Conservation (phyloP, 2,329 filamentous ascomycete genomes). For the Ophioceras dolichostomum region DNA sequence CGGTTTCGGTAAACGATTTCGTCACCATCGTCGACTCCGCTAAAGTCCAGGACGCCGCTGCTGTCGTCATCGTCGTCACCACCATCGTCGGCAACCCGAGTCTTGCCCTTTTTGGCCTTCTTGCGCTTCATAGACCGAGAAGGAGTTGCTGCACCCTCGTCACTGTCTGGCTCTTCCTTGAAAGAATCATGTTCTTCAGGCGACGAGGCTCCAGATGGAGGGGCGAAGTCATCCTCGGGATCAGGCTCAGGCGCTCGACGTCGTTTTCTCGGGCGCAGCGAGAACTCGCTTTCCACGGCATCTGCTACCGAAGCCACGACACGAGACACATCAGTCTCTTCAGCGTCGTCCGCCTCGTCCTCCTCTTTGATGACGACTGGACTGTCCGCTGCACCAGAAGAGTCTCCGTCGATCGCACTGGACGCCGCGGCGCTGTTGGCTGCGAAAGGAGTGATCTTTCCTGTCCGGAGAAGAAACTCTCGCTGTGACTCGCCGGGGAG, state of each 20-base stretch:
- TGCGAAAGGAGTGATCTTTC: constrained; percentile 94
- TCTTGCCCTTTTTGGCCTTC: constrained; percentile 21
- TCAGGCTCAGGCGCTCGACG: constrained; percentile 19
- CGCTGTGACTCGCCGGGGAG: constrained; percentile 72
- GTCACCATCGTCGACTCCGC: constrained; percentile 74
- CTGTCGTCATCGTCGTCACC: too few species aligned
- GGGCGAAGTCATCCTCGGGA: constrained; percentile 34
- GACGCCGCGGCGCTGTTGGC: constrained; percentile 56
- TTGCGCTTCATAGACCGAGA: constrained; percentile 21
- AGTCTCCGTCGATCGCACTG: constrained; percentile 50
- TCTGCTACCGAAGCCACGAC: constrained; percentile 56
- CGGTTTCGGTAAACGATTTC: constrained; percentile 68
- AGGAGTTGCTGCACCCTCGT: constrained; percentile 19
- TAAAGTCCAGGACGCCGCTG: too few species aligned
- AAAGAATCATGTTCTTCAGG: constrained; percentile 20
- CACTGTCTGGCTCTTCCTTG: constrained; percentile 4
- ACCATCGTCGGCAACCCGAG: constrained; percentile 17
- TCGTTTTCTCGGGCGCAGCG: constrained; percentile 46
- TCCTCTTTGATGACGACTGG: constrained; percentile 79
- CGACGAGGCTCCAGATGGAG: constrained; percentile 12
- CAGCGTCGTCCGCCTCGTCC: constrained; percentile 48
- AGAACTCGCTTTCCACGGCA: constrained; percentile 39
- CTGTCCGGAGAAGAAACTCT: constrained; percentile 86
- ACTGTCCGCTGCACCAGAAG: constrained; percentile 67
- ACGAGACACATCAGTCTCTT: constrained; percentile 28